Evolutionary conservation across 2,329 filamentous ascomycete species (phyloP).

Genomic region (Arthrobotrys conoides): DNA sequence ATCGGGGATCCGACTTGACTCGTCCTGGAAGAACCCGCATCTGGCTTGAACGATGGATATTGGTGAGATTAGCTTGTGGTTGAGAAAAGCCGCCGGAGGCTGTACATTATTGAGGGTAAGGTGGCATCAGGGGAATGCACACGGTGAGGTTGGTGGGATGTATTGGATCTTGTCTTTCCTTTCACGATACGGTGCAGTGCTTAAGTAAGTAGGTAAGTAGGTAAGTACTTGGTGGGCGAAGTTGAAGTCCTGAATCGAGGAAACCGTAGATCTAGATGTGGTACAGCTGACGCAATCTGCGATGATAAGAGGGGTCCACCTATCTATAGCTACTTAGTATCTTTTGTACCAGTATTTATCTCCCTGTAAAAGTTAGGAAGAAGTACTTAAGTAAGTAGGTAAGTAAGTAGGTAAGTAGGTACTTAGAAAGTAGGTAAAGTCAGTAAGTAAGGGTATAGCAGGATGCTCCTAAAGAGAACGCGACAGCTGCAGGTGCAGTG

Average conservation of each 20-base stretch:
- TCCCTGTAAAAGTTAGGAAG: too few species aligned
- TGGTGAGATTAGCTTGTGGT: constrained; percentile 35
- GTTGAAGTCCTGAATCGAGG: neutral
- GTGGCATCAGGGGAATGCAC: constrained; percentile 39
- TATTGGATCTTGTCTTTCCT: neutral
- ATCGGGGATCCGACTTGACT: constrained; percentile 70
- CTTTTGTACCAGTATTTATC: too few species aligned
- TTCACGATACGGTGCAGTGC: neutral
- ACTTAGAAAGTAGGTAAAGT: neutral
- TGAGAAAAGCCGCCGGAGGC: constrained; percentile 8
- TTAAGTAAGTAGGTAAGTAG: too few species aligned
- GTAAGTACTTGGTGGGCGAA: too few species aligned
- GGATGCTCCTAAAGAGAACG: constrained; percentile 12
- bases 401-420: neutral
- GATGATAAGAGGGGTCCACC: constrained; percentile 25
- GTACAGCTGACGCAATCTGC: constrained; percentile 37
- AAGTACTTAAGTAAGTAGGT: neutral
- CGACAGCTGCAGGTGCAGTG: constrained; percentile 30
- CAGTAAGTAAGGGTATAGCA: neutral
- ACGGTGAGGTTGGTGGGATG: neutral
- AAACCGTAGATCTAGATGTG: neutral
- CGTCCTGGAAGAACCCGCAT: constrained; percentile 68
- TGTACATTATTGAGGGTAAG: constrained; percentile 31
- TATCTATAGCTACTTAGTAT: too few species aligned
- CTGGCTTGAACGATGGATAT: constrained; percentile 16